phyloP scores from a whole-genome alignment of 148 eudicot genomes.

The Silene uniflora region DNA sequence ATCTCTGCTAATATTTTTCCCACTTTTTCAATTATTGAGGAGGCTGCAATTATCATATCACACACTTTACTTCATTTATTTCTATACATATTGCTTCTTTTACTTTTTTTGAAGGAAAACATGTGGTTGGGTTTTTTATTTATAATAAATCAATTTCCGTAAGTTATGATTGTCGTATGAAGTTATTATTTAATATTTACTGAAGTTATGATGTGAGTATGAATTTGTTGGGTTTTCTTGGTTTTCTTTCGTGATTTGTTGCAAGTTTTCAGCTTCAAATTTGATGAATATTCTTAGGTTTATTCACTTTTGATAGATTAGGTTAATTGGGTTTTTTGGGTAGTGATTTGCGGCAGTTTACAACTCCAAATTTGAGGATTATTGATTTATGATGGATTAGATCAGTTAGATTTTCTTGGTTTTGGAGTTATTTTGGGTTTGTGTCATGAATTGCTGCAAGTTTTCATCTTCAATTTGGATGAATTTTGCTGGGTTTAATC shows the following conservation, averaged over 20 bases:
- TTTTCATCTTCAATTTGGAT: slow-evolving; percentile 19
- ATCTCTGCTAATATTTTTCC: background rate
- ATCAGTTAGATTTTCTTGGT: too few species aligned
- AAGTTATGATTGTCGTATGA: too few species aligned
- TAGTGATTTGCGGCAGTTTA: too few species aligned
- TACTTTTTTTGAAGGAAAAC: too few species aligned
- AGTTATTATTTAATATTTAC: background rate
- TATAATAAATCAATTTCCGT: too few species aligned
- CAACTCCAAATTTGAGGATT: too few species aligned
- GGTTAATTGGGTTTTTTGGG: background rate
- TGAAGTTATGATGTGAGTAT: background rate
- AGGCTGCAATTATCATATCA: slow-evolving; percentile 15
- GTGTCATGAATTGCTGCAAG: slow-evolving; percentile 15
- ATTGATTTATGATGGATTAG: too few species aligned
- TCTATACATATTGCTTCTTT: slow-evolving; percentile 1
- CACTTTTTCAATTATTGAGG: slow-evolving; percentile 18
- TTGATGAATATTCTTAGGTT: too few species aligned
- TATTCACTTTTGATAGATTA: background rate
- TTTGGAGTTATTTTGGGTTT: background rate
- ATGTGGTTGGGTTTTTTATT: too few species aligned
- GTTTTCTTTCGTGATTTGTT: slow-evolving; percentile 19
- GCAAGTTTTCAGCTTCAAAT: slow-evolving; percentile 20
- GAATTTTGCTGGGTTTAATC: background rate
- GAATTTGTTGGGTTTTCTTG: slow-evolving; percentile 16
- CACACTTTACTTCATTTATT: slow-evolving; percentile 15